These are phyloP conservation scores for Mortierella alpina DNA, from an alignment of 192 early-diverging fungal species.

Conservation along the genomic window DNA sequence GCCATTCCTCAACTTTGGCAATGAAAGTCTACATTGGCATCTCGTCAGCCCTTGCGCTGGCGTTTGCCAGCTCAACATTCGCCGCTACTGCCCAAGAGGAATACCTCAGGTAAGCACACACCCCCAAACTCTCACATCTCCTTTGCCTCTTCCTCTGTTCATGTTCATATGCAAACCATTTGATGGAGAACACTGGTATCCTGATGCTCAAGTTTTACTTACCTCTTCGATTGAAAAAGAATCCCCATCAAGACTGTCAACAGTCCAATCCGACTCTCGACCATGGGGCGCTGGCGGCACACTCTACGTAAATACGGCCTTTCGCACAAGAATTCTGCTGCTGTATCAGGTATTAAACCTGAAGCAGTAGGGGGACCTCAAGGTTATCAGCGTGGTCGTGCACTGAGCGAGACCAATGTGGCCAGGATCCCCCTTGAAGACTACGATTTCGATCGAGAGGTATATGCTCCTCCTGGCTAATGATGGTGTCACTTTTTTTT, in stretches of 20 bases:
- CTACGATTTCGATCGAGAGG: slow-evolving; percentile 36
- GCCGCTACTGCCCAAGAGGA: neutral
- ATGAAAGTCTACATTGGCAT: slow-evolving; percentile 29
- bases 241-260: slow-evolving; percentile 17
- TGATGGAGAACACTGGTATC: no score
- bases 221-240: neutral
- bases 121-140: neutral
- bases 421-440: slow-evolving; percentile 21
- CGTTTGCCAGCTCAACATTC: neutral
- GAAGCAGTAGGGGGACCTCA: neutral
- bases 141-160: neutral
- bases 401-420: slow-evolving; percentile 10
- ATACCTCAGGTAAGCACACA: slow-evolving; percentile 17
- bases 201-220: neutral
- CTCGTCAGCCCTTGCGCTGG: slow-evolving; percentile 12
- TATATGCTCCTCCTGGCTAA: neutral
- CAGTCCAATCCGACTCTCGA: slow-evolving; percentile 7
- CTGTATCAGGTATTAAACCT: no score
- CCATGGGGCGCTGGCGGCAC: slow-evolving; percentile 22
- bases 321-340: neutral
- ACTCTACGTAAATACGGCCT: slow-evolving; percentile 30
- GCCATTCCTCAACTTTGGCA: neutral
- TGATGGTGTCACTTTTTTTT: neutral
- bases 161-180: no score
- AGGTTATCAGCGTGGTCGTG: neutral